Evolutionary conservation across 768 basidiomycete genomes (phyloP).

Genomic region (Hebeloma cylindrosporum): DNA sequence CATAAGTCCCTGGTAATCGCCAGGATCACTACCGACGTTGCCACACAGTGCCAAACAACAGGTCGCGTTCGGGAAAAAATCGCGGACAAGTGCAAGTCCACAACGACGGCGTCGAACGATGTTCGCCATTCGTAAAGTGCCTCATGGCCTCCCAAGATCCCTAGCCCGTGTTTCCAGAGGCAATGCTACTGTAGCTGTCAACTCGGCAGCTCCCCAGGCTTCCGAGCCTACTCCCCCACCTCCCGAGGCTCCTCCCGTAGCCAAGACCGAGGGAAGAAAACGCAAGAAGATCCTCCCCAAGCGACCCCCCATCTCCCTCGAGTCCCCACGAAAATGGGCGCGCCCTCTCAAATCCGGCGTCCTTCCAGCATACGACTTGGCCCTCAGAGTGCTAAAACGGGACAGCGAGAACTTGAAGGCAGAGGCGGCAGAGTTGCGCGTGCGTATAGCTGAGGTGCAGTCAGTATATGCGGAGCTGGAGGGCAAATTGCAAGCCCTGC

Average conservation of each 20-base stretch:
- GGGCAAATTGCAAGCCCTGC: too few species aligned
- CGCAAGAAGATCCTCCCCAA: slow-evolving; percentile 29
- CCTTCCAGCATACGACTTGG: slow-evolving; percentile 83
- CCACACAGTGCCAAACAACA: slow-evolving; percentile 13
- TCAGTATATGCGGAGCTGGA: slow-evolving; percentile 21
- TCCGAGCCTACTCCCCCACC: slow-evolving; percentile 1
- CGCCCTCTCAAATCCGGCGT: slow-evolving; percentile 60
- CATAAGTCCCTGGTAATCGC: too few species aligned
- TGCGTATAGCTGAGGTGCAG: slow-evolving; percentile 27
- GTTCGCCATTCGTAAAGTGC: slow-evolving; percentile 30
- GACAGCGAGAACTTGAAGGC: slow-evolving; percentile 56
- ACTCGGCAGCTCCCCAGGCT: slow-evolving; percentile 11
- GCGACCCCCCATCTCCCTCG: slow-evolving; percentile 53
- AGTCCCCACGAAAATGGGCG: slow-evolving; percentile 61
- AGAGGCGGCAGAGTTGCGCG: slow-evolving; percentile 42
- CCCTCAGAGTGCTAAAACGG: slow-evolving; percentile 63
- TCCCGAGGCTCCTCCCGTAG: not conserved
- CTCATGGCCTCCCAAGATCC: slow-evolving; percentile 16
- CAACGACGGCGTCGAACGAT: slow-evolving; percentile 20
- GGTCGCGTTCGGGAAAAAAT: slow-evolving; percentile 23
- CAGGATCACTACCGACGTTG: too few species aligned
- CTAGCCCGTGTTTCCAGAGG: slow-evolving; percentile 19
- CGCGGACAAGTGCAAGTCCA: not conserved
- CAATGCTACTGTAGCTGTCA: slow-evolving; percentile 25
- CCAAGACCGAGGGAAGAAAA: slow-evolving; percentile 30